Percentiles rank a stretch among this genome's conserved stretches.
phyloP scores from a whole-genome alignment of 2,329 filamentous ascomycete species.

The Fusarium mangiferae region DNA sequence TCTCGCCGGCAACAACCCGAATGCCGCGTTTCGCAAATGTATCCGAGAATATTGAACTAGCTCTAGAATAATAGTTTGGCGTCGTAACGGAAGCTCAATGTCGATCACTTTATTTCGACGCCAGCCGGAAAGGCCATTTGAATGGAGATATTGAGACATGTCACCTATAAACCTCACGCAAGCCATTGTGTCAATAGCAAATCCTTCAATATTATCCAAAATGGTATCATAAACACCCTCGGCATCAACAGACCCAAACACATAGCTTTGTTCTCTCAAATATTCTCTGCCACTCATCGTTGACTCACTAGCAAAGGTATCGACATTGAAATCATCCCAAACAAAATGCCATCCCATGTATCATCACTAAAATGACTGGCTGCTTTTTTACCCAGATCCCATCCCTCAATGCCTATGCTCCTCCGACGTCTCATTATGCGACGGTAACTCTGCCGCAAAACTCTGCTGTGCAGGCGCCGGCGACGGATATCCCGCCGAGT shows the following conservation, averaged over 20 bases:
- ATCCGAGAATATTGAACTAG: too few relatives aligned
- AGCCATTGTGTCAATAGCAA: not conserved
- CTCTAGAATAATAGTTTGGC: too few relatives aligned
- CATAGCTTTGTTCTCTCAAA: not conserved
- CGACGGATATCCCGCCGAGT: constrained; percentile 47
- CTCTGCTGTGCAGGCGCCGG: constrained; percentile 54
- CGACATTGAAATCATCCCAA: not conserved
- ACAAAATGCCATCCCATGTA: constrained; percentile 21
- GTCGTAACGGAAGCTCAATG: too few relatives aligned
- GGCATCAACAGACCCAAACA: not conserved
- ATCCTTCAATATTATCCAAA: not conserved
- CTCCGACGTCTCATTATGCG: constrained; percentile 60
- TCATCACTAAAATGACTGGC: constrained; percentile 6
- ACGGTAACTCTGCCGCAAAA: constrained; percentile 56
- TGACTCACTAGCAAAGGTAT: constrained; percentile 16
- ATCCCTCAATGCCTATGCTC: constrained; percentile 49
- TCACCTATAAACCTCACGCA: not conserved
- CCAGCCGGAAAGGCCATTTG: not conserved
- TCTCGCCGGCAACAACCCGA: too few relatives aligned
- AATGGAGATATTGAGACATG: too few relatives aligned
- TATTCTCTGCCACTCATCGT: not conserved
- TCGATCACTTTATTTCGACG: not conserved
- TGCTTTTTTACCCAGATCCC: not conserved
- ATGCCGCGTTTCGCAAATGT: too few relatives aligned
- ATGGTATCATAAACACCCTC: not conserved